Base-by-base conservation (phyloP, 2,329 filamentous ascomycete species). In the Ophiostoma montium region DNA sequence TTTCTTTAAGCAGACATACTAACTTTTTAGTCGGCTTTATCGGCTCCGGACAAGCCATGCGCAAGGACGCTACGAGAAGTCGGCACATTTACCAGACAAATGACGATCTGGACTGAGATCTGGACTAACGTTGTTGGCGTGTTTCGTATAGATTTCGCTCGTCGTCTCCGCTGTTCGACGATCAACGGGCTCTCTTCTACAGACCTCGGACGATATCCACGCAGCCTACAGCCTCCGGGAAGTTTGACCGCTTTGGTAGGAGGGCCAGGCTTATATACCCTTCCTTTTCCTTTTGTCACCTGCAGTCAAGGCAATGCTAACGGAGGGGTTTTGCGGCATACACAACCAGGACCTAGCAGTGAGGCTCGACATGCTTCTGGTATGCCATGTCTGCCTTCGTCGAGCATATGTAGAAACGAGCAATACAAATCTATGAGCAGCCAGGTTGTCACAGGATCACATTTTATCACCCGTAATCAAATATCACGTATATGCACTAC, bases 31-130 rank as follows among this genome's bases (percentile, higher is more conserved):
- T 98, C 61, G 92, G 92, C 32, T 95, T 98, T 61, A 95, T 87
- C 9, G 92, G 92, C 54, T 95, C 89, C 49, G 92, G 92, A 52
- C 87, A 95, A 66, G 76, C 84, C 56, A 96, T 96, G 92, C 85
- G 88, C 58, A 95, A 95, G 66, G 92, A 95, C 62, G 78, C 80
- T 44, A 80, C 82, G 54, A 76, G 89, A 60, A 83, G 77, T 62
- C 82, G 87, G 59, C 87, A 95, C 62, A 82, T 92, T 56, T 94
- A 94, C 65, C 80, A 90, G 64, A 74, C 81, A 57, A 80, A 76
- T 59, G 82, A 84, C 49, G 84, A 88, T 52, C 70, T 85, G 60
- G 83, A 85, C 68, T 80, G 72, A 76, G n/a, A n/a, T n/a, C n/a
- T n/a, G n/a, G n/a, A n/a, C n/a, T n/a, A n/a, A n/a, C n/a, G n/a